phyloP scores from a whole-genome alignment of 805 yeast genomes.

The Lachancea nothofagi region DNA sequence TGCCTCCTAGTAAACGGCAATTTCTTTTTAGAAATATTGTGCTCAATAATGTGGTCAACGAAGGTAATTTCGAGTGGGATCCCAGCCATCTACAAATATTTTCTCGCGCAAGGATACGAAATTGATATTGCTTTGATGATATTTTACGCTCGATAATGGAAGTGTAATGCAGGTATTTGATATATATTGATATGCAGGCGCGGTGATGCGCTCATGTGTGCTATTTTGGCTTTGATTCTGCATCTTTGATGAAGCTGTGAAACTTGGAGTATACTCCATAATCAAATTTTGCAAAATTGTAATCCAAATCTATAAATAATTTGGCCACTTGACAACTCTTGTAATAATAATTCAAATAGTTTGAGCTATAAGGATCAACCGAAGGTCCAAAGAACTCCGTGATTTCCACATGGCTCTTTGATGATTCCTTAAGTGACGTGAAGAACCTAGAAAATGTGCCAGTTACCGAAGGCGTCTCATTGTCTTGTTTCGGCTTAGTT shows the following conservation, averaged over 20 bases:
- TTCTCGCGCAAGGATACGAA: constrained; percentile 12
- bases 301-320: constrained; percentile 57
- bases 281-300: constrained; percentile 53
- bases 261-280: constrained; percentile 41
- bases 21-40: constrained; percentile 42
- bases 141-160: too few species aligned
- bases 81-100: constrained; percentile 21
- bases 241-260: constrained; percentile 26
- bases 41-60: constrained; percentile 36
- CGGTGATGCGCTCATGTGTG: neutral
- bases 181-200: too few species aligned
- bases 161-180: neutral
- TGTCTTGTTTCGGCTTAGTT: neutral
- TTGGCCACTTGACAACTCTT: constrained; percentile 57
- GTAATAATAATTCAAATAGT: constrained; percentile 41
- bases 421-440: constrained; percentile 14
- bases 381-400: constrained; percentile 25
- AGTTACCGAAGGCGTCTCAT: constrained; percentile 23
- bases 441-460: constrained; percentile 21
- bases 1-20: constrained; percentile 31
- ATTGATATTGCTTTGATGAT: neutral
- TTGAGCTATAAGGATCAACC: constrained; percentile 35
- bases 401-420: constrained; percentile 8
- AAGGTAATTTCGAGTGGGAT: constrained; percentile 32
- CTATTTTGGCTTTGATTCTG: constrained; percentile 6